Percentiles rank a stretch among this genome's conserved stretches.
These are phyloP conservation scores for Sporisorium scitamineum DNA, from an alignment of 1,284 basidiomycete genomes.

Conservation along the genomic window DNA sequence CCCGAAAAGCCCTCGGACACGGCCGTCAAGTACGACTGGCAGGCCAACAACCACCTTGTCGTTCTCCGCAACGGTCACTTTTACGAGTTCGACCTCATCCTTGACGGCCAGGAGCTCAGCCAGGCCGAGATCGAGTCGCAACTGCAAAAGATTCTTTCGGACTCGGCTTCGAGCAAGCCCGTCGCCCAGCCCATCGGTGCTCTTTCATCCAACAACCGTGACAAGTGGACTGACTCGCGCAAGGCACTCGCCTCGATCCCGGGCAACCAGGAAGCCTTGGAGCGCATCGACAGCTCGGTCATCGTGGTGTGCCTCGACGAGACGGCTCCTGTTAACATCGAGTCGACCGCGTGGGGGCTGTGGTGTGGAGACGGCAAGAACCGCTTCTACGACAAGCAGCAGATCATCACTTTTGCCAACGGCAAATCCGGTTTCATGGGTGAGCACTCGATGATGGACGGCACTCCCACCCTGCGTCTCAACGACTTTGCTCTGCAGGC, in stretches of 20 bases:
- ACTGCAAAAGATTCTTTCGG: conserved; percentile 81
- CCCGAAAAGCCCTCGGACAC: conserved; percentile 86
- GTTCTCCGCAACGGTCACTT: conserved; percentile 93
- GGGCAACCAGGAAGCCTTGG: conserved; percentile 78
- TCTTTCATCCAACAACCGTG: conserved; percentile 88
- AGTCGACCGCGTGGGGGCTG: conserved; percentile 77
- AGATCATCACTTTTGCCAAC: conserved; percentile 78
- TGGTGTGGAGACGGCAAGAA: conserved; percentile 95
- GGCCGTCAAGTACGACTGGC: conserved; percentile 83
- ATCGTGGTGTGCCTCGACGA: conserved; percentile 89
- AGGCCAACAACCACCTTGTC: conserved; percentile 85
- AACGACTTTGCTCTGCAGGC: conserved; percentile 92
- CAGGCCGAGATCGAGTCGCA: conserved; percentile 86
- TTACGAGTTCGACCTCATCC: conserved; percentile 78
- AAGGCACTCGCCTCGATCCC: conserved; percentile 75
- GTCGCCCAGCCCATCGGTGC: conserved; percentile 78
- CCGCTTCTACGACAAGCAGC: conserved; percentile 97
- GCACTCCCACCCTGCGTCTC: conserved; percentile 91
- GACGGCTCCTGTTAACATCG: conserved; percentile 80
- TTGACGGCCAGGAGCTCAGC: conserved; percentile 76
- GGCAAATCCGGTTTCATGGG: conserved; percentile 95
- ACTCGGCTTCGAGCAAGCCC: conserved; percentile 75
- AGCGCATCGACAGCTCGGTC: conserved; percentile 89
- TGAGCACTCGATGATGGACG: conserved; percentile 95
- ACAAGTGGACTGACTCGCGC: conserved; percentile 84